Base-by-base conservation (phyloP, 306 rosid species). In the Ziziphus jujuba region DNA sequence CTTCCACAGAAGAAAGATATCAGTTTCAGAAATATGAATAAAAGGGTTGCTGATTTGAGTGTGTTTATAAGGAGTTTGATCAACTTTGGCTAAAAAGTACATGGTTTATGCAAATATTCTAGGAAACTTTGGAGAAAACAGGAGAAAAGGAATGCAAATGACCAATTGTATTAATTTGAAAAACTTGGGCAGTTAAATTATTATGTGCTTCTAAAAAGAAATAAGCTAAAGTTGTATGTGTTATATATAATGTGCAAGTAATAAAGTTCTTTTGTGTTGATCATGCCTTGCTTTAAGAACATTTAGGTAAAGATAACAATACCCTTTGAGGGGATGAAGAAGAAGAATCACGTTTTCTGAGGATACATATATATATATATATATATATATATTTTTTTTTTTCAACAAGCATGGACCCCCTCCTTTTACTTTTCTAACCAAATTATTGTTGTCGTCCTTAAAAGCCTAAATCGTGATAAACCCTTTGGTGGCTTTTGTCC, bases 381-480 rank as follows among this genome's bases (percentile, higher is more conserved):
- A n/a, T 44, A 40, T 31, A 6, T 33, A 9, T 34, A n/a, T 64
- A 17, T 47, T 56, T 28, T 13, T 34, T 16, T 63, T 43, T 50
- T 75, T 60, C 81, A n/a, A 49, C 63, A 67, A 75, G 57, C 80
- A 63, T 79, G 50, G 72, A 69, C 43, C 47, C 68, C 47, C 66
- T 62, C 40, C 53, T 79, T 72, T 63, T 62, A 40, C 53, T 79
- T 72, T 63, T 36, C 59, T 61, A 65, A 62, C 21, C 76, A 75
- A 81, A 84, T 86, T 78, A 77, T 80, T 75, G 63, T 53, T 75
- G 50, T 56, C 72, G 58, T 84, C 74, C 84, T 83, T 64, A 73
- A 84, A 88, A 88, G 85, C 75, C 84, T 84, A 82, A 82, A 85
- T 65, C 25, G 35, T 61, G 65, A 81, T 82, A 66, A 81, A 85